phyloP scores from a whole-genome alignment of 805 yeast genomes.

The Pichia phayaonensis region DNA sequence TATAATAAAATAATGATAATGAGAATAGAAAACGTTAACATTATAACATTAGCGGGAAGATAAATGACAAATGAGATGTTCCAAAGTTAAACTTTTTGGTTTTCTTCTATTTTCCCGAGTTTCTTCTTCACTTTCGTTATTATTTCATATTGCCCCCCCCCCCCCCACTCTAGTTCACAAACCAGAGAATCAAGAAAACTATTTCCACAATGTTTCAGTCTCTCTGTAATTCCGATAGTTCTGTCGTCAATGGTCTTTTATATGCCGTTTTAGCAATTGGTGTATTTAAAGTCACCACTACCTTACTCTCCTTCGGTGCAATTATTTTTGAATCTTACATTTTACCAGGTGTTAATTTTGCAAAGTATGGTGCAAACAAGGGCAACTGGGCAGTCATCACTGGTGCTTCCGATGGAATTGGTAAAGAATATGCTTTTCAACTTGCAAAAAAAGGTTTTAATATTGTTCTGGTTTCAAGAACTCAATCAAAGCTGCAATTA shows the following conservation, averaged over 20 bases:
- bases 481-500: constrained; percentile 63
- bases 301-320: constrained; percentile 42
- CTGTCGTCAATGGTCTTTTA: constrained; percentile 16
- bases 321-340: constrained; percentile 56
- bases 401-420: constrained; percentile 97
- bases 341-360: constrained; percentile 51
- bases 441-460: constrained; percentile 83
- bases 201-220: not conserved
- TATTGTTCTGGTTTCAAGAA: constrained; percentile 76
- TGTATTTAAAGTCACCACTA: constrained; percentile 45
- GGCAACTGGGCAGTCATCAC: constrained; percentile 92
- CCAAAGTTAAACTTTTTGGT: no score
- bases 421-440: constrained; percentile 83
- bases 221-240: constrained; percentile 1
- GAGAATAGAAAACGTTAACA: not conserved
- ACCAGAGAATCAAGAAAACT: not conserved
- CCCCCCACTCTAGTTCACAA: not conserved
- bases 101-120: not conserved
- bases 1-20: not conserved
- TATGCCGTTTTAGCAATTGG: constrained; percentile 52
- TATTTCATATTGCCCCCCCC: not conserved
- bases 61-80: not conserved
- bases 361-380: constrained; percentile 66
- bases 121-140: not conserved
- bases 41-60: not conserved